Evolutionary conservation across 768 basidiomycete species (phyloP).

Genomic region (Tylopilus cervinicoccineus): DNA sequence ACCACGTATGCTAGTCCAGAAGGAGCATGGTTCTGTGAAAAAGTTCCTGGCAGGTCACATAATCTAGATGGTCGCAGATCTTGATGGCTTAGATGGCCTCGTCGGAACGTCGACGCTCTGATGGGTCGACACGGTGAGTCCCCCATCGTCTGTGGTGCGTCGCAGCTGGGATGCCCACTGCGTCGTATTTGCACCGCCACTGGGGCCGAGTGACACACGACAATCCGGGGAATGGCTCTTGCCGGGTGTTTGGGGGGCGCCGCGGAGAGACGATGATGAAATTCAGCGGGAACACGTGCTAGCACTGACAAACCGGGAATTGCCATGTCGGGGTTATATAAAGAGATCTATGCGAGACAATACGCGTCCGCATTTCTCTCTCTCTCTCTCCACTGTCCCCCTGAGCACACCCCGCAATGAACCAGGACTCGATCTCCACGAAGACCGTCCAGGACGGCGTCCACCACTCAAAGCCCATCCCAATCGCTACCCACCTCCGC

Average conservation of each 20-base stretch:
- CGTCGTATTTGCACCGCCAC: conserved; percentile 2
- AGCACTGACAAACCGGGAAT: conserved; percentile 17
- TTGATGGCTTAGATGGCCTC: too few relatives aligned
- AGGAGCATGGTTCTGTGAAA: too few relatives aligned
- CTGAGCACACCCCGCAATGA: conserved; percentile 15
- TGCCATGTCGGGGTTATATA: conserved; percentile 30
- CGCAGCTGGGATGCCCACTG: too few relatives aligned
- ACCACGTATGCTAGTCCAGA: too few relatives aligned
- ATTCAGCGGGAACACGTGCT: conserved; percentile 18
- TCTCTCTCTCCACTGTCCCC: background rate
- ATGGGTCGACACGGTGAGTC: too few relatives aligned
- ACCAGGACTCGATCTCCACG: background rate
- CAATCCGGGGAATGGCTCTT: conserved; percentile 13
- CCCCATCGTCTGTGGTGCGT: too few relatives aligned
- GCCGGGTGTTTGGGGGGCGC: conserved; percentile 11
- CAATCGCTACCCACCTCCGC: conserved; percentile 47
- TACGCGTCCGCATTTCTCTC: background rate
- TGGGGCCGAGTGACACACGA: background rate
- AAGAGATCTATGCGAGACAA: background rate
- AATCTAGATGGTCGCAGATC: too few relatives aligned
- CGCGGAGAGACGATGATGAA: conserved; percentile 8
- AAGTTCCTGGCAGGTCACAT: too few relatives aligned
- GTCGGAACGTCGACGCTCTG: too few relatives aligned
- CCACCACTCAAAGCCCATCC: conserved; percentile 65
- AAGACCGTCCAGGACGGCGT: conserved; percentile 23